These are phyloP conservation scores for Didymella sp. DNA, from an alignment of 2,329 filamentous ascomycete genomes.

Conservation along the genomic window DNA sequence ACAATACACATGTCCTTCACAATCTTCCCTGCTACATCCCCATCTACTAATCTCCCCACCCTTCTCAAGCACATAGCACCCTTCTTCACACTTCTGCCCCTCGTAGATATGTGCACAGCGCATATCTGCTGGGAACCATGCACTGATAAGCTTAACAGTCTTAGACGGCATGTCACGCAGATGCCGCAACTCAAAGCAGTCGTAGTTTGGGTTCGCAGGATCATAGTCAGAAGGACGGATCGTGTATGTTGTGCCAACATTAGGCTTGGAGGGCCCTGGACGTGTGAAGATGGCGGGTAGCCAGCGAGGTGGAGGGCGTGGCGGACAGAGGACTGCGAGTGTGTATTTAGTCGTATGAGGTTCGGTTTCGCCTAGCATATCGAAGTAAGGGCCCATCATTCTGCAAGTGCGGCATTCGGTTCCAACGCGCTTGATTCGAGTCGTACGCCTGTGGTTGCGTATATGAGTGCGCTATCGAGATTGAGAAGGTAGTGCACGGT, in stretches of 20 bases:
- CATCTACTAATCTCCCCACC: constrained; percentile 24
- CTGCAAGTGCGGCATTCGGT: not conserved
- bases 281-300: constrained; percentile 27
- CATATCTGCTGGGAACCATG: constrained; percentile 26
- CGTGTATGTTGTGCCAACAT: constrained; percentile 5
- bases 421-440: not conserved
- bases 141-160: constrained; percentile 19
- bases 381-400: constrained; percentile 23
- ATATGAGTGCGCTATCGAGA: not conserved
- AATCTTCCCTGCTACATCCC: constrained; percentile 29
- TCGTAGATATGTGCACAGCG: constrained; percentile 33
- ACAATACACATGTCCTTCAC: constrained; percentile 39
- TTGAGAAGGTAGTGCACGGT: not conserved
- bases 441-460: not conserved
- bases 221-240: constrained; percentile 19
- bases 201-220: constrained; percentile 21
- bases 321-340: constrained; percentile 27
- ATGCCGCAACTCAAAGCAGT: constrained; percentile 23
- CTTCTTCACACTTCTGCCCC: constrained; percentile 20
- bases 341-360: constrained; percentile 32
- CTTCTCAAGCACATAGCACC: constrained; percentile 42
- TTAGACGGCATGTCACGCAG: constrained; percentile 28
- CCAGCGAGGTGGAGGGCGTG: constrained; percentile 28
- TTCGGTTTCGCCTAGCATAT: constrained; percentile 32
- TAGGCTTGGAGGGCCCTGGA: constrained; percentile 7